Evolutionary conservation across 768 basidiomycete genomes (phyloP), one percentile per base, ranked within the genome.

Genomic region (Clitopilus hobsonii): DNA sequence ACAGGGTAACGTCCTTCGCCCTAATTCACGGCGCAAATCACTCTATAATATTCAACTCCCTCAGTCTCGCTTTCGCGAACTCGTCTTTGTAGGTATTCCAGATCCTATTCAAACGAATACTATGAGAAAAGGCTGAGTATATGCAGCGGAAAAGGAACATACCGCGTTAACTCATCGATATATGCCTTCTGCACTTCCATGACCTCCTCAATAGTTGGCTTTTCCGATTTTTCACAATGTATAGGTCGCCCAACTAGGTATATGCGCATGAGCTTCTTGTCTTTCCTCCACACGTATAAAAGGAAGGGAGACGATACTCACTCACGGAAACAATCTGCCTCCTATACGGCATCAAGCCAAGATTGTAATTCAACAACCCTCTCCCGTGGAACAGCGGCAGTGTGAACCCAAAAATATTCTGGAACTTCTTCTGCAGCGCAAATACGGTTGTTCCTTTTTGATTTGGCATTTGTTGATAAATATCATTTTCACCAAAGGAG

Each of bases 401-500:
- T 0, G 96, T 99, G 68, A 98, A 99, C 5, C 96, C 96, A 62
- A 99, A 98, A 38, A 91, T 70, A 50, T 78, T 83, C 69, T 98
- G 94, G 69, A 99, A 98, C 65, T 84, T 86, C 68, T 91, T 90
- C 71, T 99, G 96, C 5, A 97, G 63, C 10, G 76, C 80, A 70
- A 94, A 91, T 23, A 97, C 70, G 16, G 87, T 86, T 1, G 96
- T 97, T 1, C 95, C 96, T 62, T 86, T 89, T 63, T 94, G 86
- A 65, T 98, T 99, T 1, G 94, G 89, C 86, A 98, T 89, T 74
- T 99, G 96, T 58, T 95, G 81, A 63, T 92, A 99, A 51, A 99
- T 97, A 69, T 98, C 97, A 67, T 98, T 98, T 75, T 99, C 97
- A 11, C 97, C 97, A 62, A 99, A 99, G 5, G 93, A 95, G 66